Conservation (phyloP, 345 rosid species). For the Nasturtium officinale region DNA sequence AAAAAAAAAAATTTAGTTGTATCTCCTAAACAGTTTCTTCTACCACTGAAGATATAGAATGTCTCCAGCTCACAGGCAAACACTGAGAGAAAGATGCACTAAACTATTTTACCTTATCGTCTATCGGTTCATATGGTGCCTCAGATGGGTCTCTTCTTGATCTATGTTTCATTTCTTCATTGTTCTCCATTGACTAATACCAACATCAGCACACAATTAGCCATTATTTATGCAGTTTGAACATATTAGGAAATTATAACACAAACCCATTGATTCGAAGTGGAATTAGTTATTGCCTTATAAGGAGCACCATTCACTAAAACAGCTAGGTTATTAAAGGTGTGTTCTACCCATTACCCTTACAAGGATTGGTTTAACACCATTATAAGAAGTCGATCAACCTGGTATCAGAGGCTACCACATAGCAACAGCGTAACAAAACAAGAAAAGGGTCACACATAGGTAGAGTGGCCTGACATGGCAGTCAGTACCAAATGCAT, state of each 20-base stretch:
- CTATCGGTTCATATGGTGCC: slow-evolving; percentile 56
- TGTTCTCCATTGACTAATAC: slow-evolving; percentile 69
- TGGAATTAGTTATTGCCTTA: slow-evolving; percentile 17
- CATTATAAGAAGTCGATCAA: slow-evolving; percentile 10
- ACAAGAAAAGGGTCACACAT: slow-evolving; percentile 12
- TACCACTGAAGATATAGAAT: slow-evolving; percentile 8
- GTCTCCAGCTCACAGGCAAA: slow-evolving; percentile 10
- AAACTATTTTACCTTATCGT: slow-evolving; percentile 63
- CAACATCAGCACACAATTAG: slow-evolving; percentile 29
- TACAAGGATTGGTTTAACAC: not conserved
- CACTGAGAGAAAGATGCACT: not conserved
- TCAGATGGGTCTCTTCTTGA: slow-evolving; percentile 75
- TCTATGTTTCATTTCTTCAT: slow-evolving; percentile 72
- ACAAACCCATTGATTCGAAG: slow-evolving; percentile 2
- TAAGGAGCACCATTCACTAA: slow-evolving; percentile 5
- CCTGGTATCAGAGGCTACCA: slow-evolving; percentile 9
- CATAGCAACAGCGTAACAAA: not conserved
- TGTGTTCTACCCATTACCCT: not conserved
- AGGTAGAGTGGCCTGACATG: not conserved
- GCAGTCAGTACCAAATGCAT: slow-evolving; percentile 22
- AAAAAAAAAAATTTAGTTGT: slow-evolving; percentile 4
- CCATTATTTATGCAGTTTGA: slow-evolving; percentile 16
- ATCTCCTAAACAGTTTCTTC: slow-evolving; percentile 2
- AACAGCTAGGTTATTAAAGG: slow-evolving; percentile 14
- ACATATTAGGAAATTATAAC: not conserved